phyloP scores from a whole-genome alignment of 352 stramenopile species.

The Phytophthora boehmeriae region DNA sequence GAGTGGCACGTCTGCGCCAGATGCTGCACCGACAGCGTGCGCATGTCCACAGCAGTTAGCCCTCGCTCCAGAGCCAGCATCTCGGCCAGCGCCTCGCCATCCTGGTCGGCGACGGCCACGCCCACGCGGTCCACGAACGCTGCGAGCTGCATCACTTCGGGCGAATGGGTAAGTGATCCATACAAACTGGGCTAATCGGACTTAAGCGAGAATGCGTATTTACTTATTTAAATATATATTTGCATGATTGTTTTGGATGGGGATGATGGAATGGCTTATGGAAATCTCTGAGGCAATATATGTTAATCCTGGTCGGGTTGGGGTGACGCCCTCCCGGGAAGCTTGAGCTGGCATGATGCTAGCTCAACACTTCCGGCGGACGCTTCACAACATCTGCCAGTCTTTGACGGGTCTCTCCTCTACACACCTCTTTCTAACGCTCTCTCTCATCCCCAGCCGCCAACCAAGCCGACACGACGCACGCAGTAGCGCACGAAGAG shows the following conservation, averaged over 20 bases:
- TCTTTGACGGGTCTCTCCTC: conserved; percentile 19
- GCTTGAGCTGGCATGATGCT: conserved; percentile 17
- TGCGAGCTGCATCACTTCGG: conserved; percentile 53
- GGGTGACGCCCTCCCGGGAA: conserved; percentile 18
- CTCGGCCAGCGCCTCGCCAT: conserved; percentile 56
- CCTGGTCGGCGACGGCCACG: conserved; percentile 49
- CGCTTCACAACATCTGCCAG: conserved; percentile 8
- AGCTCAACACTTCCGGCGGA: conserved; percentile 13
- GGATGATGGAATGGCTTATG: too few species aligned
- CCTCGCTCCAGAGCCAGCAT: conserved; percentile 53
- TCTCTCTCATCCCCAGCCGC: too few species aligned
- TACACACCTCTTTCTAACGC: conserved; percentile 5
- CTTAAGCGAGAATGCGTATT: too few species aligned
- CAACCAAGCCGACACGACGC: too few species aligned
- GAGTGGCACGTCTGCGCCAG: conserved; percentile 56
- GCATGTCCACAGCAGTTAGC: conserved; percentile 43
- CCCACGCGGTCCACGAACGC: conserved; percentile 69
- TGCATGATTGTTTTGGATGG: too few species aligned
- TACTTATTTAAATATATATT: too few species aligned
- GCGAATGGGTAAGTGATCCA: too few species aligned
- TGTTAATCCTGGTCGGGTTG: conserved; percentile 12
- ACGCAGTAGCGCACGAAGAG: neutral
- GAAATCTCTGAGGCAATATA: too few species aligned
- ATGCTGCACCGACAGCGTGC: conserved; percentile 50
- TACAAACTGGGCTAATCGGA: too few species aligned